Evolutionary conservation across 1,284 basidiomycete species (phyloP).

Genomic region (Malassezia nana): DNA sequence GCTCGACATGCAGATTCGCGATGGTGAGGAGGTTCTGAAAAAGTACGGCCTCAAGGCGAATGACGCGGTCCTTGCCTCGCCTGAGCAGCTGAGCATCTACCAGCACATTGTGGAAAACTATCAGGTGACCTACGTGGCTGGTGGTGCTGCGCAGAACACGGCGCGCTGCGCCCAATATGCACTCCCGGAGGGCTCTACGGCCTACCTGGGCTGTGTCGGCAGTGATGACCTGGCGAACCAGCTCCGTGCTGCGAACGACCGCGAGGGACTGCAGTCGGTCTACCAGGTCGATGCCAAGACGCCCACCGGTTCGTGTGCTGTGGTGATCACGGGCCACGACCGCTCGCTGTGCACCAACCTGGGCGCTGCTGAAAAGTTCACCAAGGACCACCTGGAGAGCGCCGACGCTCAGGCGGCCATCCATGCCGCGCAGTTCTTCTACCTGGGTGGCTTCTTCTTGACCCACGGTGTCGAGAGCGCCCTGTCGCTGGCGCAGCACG

Average conservation of each 20-base stretch:
- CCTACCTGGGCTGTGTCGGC: slow-evolving; percentile 89
- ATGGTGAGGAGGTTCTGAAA: slow-evolving; percentile 71
- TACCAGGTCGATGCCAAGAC: slow-evolving; percentile 79
- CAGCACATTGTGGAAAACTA: slow-evolving; percentile 71
- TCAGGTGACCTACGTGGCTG: slow-evolving; percentile 81
- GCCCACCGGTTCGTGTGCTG: slow-evolving; percentile 93
- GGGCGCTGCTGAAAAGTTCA: slow-evolving; percentile 80
- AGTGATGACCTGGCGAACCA: slow-evolving; percentile 82
- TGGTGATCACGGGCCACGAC: slow-evolving; percentile 85
- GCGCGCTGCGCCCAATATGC: slow-evolving; percentile 86
- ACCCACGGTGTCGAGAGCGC: slow-evolving; percentile 76
- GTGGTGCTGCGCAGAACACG: slow-evolving; percentile 92
- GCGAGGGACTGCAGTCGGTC: slow-evolving; percentile 76
- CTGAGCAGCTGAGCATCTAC: slow-evolving; percentile 68
- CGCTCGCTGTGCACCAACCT: slow-evolving; percentile 88
- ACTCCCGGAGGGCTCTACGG: slow-evolving; percentile 62
- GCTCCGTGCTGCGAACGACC: slow-evolving; percentile 80
- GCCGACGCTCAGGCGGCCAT: slow-evolving; percentile 67
- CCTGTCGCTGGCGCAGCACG: slow-evolving; percentile 68
- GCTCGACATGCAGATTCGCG: slow-evolving; percentile 50
- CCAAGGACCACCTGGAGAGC: slow-evolving; percentile 67
- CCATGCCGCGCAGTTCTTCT: slow-evolving; percentile 72
- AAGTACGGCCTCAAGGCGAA: slow-evolving; percentile 91
- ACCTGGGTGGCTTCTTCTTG: slow-evolving; percentile 95
- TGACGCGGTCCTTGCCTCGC: slow-evolving; percentile 89